Percentiles rank a stretch among this genome's conserved stretches.
Evolutionary conservation across 345 rosid species (phyloP).

Genomic region (Gynandropsis gynandra): DNA sequence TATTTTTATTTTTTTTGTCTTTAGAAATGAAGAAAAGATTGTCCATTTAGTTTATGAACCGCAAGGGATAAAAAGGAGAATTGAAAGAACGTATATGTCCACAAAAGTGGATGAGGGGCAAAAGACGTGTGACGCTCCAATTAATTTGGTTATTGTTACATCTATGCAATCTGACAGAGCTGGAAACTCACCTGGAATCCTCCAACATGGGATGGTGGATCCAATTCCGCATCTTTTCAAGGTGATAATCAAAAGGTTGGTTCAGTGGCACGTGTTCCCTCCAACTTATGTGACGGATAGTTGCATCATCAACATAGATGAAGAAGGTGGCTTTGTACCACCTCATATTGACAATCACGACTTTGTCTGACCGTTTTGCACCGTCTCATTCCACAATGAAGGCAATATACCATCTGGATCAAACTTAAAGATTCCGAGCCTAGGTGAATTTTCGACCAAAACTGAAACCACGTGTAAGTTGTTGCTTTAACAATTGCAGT

Average conservation of each 20-base stretch:
- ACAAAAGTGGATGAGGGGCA: conserved; percentile 85
- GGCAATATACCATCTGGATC: conserved; percentile 73
- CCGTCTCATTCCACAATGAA: conserved; percentile 78
- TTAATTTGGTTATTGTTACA: conserved; percentile 96
- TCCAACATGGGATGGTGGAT: conserved; percentile 53
- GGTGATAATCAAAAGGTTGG: conserved; percentile 71
- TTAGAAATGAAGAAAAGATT: no score
- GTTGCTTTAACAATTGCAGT: no score
- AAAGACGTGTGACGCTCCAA: conserved; percentile 81
- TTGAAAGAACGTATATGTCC: conserved; percentile 76
- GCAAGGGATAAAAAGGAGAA: conserved; percentile 55
- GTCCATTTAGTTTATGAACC: conserved; percentile 53
- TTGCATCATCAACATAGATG: conserved; percentile 85
- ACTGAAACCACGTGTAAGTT: no score
- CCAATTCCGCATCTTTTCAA: conserved; percentile 78
- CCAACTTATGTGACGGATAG: conserved; percentile 88
- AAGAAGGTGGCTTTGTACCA: conserved; percentile 93
- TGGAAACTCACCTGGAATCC: conserved; percentile 84
- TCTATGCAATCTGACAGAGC: conserved; percentile 62
- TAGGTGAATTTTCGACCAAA: conserved; percentile 79
- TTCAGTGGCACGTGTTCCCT: conserved; percentile 82
- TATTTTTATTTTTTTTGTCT: no score
- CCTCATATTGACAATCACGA: conserved; percentile 91
- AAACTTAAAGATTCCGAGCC: conserved; percentile 39
- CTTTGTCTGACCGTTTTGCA: conserved; percentile 87